A percentile compares a stretch with the other conserved stretches of the same genome.
These are phyloP conservation scores for Pulveroboletus frians DNA, from an alignment of 768 basidiomycete genomes.

Conservation along the genomic window DNA sequence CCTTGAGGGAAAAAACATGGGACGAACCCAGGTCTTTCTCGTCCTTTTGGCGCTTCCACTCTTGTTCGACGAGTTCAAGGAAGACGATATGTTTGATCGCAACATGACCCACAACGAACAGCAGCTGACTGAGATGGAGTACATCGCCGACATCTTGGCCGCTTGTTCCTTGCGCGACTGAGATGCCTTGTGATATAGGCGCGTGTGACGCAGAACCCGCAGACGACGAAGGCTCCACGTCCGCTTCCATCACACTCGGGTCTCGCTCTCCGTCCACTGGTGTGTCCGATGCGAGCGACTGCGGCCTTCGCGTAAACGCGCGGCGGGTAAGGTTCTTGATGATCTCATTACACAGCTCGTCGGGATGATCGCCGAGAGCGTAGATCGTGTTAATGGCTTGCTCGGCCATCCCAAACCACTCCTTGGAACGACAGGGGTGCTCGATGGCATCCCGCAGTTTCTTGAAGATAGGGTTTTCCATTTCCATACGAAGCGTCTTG, in stretches of 20 bases:
- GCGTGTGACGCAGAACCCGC: conserved; percentile 16
- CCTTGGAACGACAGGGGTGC: conserved; percentile 73
- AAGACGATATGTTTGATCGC: conserved; percentile 98
- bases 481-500: conserved; percentile 79
- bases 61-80: conserved; percentile 90
- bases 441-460: conserved; percentile 80
- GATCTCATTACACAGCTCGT: conserved; percentile 70
- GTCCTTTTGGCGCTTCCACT: conserved; percentile 95
- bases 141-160: conserved; percentile 67
- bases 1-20: background rate
- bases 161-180: conserved; percentile 4
- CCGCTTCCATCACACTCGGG: conserved; percentile 50
- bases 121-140: conserved; percentile 86
- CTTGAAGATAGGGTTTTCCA: conserved; percentile 81
- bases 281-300: conserved; percentile 1
- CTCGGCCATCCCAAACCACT: conserved; percentile 97
- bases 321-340: conserved; percentile 75
- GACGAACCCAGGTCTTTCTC: conserved; percentile 70
- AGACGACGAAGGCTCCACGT: conserved; percentile 29
- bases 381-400: conserved; percentile 97
- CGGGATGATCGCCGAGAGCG: conserved; percentile 89
- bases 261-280: conserved; percentile 30
- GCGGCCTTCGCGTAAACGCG: conserved; percentile 50
- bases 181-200: conserved; percentile 18
- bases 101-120: conserved; percentile 94